These are phyloP conservation scores for Aspergillus baeticus DNA, from an alignment of 495 filamentous ascomycete genomes.

Conservation along the genomic window DNA sequence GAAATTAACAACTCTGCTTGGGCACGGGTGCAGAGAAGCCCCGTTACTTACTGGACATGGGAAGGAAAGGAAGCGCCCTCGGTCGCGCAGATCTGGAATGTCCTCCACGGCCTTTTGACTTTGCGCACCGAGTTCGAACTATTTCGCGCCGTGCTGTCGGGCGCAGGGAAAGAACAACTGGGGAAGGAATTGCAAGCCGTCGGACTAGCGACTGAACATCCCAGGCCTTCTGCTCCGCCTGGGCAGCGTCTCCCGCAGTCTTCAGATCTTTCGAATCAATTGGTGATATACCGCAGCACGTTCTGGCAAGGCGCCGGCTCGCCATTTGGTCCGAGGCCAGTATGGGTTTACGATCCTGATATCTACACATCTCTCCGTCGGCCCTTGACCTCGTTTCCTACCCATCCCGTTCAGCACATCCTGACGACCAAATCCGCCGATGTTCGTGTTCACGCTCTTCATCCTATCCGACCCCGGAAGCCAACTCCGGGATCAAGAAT, in stretches of 20 bases:
- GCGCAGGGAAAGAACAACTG: constrained; percentile 15
- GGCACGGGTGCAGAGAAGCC: constrained; percentile 35
- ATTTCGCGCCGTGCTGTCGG: constrained; percentile 18
- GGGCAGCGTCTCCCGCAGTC: constrained; percentile 16
- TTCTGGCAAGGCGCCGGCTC: constrained; percentile 27
- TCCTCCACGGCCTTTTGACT: constrained; percentile 48
- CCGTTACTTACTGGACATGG: constrained; percentile 30
- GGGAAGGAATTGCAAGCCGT: constrained; percentile 19
- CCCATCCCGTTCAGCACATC: constrained; percentile 17
- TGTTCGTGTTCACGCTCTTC: constrained; percentile 15
- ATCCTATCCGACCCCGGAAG: constrained; percentile 47
- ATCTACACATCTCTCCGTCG: constrained; percentile 17
- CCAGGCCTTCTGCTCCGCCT: constrained; percentile 24
- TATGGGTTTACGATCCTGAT: constrained; percentile 19
- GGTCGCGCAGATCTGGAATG: constrained; percentile 54
- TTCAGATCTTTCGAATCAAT: constrained; percentile 9
- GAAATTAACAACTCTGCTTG: constrained; percentile 37
- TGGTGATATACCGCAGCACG: constrained; percentile 24
- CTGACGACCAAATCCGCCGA: constrained; percentile 24
- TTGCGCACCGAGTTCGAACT: constrained; percentile 17
- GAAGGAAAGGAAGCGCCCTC: constrained; percentile 36
- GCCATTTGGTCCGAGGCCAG: constrained; percentile 20
- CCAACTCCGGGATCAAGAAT: constrained; percentile 54
- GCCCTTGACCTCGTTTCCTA: constrained; percentile 18
- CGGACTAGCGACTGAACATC: constrained; percentile 21